Percentiles rank a stretch among this genome's conserved stretches.
These are phyloP conservation scores for Debaryomyces sp. DNA, from an alignment of 1,139 yeast species.

Conservation along the genomic window DNA sequence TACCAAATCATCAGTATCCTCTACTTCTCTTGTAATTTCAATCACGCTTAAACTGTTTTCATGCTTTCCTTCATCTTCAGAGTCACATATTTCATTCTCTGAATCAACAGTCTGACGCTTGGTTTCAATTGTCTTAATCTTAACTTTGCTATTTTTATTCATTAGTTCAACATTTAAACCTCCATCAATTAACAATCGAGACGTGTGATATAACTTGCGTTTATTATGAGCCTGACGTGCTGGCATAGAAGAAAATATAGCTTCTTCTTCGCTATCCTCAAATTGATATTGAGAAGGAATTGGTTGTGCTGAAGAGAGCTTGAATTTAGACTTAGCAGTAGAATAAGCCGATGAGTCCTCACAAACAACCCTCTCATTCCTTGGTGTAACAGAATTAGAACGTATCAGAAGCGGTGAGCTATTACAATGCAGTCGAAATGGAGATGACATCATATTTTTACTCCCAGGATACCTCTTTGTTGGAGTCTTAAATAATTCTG, in stretches of 20 bases:
- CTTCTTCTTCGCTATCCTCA: neutral
- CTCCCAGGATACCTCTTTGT: slow-evolving; percentile 10
- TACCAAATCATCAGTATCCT: slow-evolving; percentile 11
- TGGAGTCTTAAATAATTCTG: slow-evolving; percentile 20
- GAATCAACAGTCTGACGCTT: slow-evolving; percentile 17
- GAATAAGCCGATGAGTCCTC: slow-evolving; percentile 20
- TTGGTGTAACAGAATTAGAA: slow-evolving; percentile 2
- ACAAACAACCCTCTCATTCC: slow-evolving; percentile 4
- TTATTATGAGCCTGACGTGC: neutral
- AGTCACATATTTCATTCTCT: slow-evolving; percentile 37
- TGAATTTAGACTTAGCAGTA: slow-evolving; percentile 19
- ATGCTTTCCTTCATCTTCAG: slow-evolving; percentile 35
- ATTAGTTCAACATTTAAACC: slow-evolving; percentile 23
- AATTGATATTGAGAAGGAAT: neutral
- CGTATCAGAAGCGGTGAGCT: slow-evolving; percentile 1
- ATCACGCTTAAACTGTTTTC: slow-evolving; percentile 29
- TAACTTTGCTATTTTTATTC: slow-evolving; percentile 16
- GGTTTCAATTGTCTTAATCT: slow-evolving; percentile 26
- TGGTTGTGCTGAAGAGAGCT: neutral
- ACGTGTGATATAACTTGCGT: slow-evolving; percentile 17
- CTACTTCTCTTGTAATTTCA: slow-evolving; percentile 36
- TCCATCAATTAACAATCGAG: slow-evolving; percentile 25
- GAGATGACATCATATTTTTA: neutral
- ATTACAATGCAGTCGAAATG: neutral
- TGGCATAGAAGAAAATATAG: slow-evolving; percentile 4